Evolutionary conservation across 2,329 filamentous ascomycete species (phyloP).

Genomic region (Monosporascus sp.): DNA sequence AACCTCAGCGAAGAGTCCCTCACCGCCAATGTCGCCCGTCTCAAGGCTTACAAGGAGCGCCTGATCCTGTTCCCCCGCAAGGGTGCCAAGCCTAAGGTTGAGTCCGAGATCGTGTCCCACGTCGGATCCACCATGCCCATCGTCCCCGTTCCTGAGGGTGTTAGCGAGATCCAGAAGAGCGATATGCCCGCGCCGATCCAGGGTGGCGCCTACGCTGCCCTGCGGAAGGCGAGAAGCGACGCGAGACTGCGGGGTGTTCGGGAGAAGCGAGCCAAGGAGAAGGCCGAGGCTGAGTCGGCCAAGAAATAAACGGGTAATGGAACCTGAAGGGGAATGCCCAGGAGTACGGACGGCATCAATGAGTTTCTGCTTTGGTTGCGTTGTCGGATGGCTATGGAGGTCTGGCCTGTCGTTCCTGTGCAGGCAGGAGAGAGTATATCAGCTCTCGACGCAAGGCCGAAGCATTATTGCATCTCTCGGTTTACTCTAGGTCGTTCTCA

Average conservation of each 20-base stretch:
- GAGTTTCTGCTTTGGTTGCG: slow-evolving; percentile 29
- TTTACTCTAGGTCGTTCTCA: slow-evolving; percentile 27
- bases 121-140: slow-evolving; percentile 65
- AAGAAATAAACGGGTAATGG: slow-evolving; percentile 66
- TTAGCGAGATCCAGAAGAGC: slow-evolving; percentile 76
- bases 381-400: slow-evolving; percentile 24
- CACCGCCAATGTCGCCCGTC: slow-evolving; percentile 89
- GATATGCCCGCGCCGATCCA: slow-evolving; percentile 69
- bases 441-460: slow-evolving; percentile 16
- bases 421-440: slow-evolving; percentile 14
- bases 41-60: slow-evolving; percentile 95
- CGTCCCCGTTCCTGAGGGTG: slow-evolving; percentile 56
- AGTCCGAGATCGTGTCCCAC: slow-evolving; percentile 54
- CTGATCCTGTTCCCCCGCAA: slow-evolving; percentile 97
- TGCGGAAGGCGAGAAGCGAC: slow-evolving; percentile 80
- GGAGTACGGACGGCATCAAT: slow-evolving; percentile 31
- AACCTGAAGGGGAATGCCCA: slow-evolving; percentile 23
- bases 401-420: slow-evolving; percentile 21
- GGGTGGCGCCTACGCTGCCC: slow-evolving; percentile 80
- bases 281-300: slow-evolving; percentile 73
- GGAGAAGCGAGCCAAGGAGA: slow-evolving; percentile 90
- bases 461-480: slow-evolving; percentile 28
- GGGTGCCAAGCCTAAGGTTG: slow-evolving; percentile 86
- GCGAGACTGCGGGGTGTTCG: slow-evolving; percentile 75
- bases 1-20: slow-evolving; percentile 97